A percentile compares a stretch with the other conserved stretches of the same genome.
These are phyloP conservation scores for Biscutella auriculata DNA, from an alignment of 441 rosid species.

Conservation along the genomic window DNA sequence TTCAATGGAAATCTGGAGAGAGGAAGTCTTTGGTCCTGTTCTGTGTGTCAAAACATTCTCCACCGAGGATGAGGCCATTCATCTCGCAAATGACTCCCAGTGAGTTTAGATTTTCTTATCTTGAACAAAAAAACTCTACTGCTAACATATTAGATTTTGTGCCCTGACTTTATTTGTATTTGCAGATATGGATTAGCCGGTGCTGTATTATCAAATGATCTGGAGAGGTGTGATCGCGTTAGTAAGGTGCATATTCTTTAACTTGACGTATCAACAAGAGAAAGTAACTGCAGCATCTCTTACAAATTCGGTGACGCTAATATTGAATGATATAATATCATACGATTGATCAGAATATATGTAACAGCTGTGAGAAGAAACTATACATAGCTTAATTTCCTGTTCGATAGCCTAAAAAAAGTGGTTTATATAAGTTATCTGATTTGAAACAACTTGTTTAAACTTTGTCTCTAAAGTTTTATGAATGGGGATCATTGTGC, in stretches of 20 bases:
- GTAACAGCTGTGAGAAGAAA: no score
- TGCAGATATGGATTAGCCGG: slow-evolving; percentile 73
- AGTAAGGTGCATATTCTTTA: slow-evolving; percentile 53
- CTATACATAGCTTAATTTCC: no score
- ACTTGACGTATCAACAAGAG: not conserved
- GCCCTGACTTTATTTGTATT: not conserved
- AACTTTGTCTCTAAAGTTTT: not conserved
- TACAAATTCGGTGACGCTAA: no score
- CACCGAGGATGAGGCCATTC: slow-evolving; percentile 87
- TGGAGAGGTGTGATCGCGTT: slow-evolving; percentile 85
- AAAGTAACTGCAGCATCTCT: not conserved
- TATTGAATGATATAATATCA: no score
- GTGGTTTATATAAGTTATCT: no score
- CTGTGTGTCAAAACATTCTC: slow-evolving; percentile 76
- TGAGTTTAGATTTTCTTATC: slow-evolving; percentile 29
- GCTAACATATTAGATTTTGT: not conserved
- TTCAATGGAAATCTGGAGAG: slow-evolving; percentile 97
- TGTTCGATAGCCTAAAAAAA: no score
- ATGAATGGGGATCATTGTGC: not conserved
- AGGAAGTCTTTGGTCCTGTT: slow-evolving; percentile 97
- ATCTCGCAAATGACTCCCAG: slow-evolving; percentile 85
- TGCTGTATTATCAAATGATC: slow-evolving; percentile 78
- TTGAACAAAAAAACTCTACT: slow-evolving; percentile 6
- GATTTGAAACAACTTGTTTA: not conserved
- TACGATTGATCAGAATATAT: no score